phyloP scores from a whole-genome alignment of 1,139 yeast genomes.

The Torulaspora globosa region DNA sequence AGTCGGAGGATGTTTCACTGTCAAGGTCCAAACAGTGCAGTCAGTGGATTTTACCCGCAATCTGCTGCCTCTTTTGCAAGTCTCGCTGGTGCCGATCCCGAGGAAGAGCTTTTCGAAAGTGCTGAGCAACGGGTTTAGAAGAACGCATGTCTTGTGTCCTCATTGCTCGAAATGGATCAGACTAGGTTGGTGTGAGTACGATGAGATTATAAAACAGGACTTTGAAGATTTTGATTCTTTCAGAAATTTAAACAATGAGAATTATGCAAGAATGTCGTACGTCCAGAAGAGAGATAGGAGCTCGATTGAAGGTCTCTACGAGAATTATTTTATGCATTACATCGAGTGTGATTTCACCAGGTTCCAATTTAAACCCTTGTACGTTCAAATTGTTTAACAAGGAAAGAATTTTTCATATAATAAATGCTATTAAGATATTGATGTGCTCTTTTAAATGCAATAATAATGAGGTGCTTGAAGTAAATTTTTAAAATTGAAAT shows the following conservation, averaged over 20 bases:
- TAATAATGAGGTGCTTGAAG: neutral
- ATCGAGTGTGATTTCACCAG: slow-evolving; percentile 14
- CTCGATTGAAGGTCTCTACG: slow-evolving; percentile 22
- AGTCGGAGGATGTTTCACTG: slow-evolving; percentile 6
- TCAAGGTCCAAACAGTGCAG: slow-evolving; percentile 8
- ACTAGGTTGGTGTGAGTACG: slow-evolving; percentile 24
- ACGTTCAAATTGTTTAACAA: slow-evolving; percentile 7
- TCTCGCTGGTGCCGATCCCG: slow-evolving; percentile 18
- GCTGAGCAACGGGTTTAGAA: slow-evolving; percentile 16
- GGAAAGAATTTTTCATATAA: neutral
- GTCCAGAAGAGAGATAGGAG: slow-evolving; percentile 15
- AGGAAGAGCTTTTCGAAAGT: slow-evolving; percentile 13
- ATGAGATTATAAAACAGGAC: slow-evolving; percentile 16
- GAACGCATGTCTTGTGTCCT: slow-evolving; percentile 22
- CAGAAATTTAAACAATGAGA: slow-evolving; percentile 8
- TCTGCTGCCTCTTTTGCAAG: slow-evolving; percentile 9
- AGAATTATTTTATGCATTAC: slow-evolving; percentile 22
- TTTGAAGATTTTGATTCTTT: slow-evolving; percentile 14
- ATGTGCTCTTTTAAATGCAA: slow-evolving; percentile 5
- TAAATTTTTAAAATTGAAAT: slow-evolving; percentile 25
- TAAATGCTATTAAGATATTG: slow-evolving; percentile 4
- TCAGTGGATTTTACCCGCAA: slow-evolving; percentile 14
- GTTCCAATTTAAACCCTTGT: slow-evolving; percentile 8
- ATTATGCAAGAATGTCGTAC: slow-evolving; percentile 12
- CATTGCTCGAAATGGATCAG: slow-evolving; percentile 19